Evolutionary conservation across 805 yeast species (phyloP).

Genomic region (Metschnikowia colocasiae): DNA sequence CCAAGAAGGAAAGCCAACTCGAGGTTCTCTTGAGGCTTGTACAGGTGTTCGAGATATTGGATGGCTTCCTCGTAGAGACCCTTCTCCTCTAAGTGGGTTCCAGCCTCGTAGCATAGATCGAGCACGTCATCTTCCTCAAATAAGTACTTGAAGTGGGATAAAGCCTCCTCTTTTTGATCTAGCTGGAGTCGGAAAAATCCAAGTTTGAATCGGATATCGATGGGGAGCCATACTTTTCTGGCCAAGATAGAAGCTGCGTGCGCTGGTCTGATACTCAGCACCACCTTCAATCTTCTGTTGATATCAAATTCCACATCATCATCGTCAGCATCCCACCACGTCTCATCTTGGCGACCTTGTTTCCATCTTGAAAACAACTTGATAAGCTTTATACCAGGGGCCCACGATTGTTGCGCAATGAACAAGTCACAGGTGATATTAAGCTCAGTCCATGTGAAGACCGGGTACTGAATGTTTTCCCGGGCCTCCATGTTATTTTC

Average conservation of each 20-base stretch:
- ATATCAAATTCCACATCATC: conserved; percentile 85
- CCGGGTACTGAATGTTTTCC: conserved; percentile 36
- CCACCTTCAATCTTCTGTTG: conserved; percentile 39
- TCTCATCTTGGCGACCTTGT: conserved; percentile 59
- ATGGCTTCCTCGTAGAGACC: conserved; percentile 77
- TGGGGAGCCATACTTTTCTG: conserved; percentile 54
- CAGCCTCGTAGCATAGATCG: conserved; percentile 77
- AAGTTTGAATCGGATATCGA: conserved; percentile 81
- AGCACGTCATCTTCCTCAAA: conserved; percentile 55
- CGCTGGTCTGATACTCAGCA: conserved; percentile 8
- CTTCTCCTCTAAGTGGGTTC: conserved; percentile 62
- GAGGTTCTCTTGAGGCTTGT: conserved; percentile 32
- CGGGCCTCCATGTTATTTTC: conserved; percentile 50
- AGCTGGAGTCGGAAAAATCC: conserved; percentile 69
- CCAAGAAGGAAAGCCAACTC: conserved; percentile 63
- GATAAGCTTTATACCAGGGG: conserved; percentile 59
- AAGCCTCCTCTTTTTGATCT: conserved; percentile 65
- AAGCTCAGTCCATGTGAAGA: conserved; percentile 84
- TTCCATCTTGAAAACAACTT: conserved; percentile 81
- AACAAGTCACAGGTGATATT: conserved; percentile 81
- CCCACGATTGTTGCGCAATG: conserved; percentile 62
- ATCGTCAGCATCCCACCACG: conserved; percentile 59
- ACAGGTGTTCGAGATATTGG: conserved; percentile 46
- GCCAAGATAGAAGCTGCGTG: conserved; percentile 14
- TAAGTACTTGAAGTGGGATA: conserved; percentile 61